A percentile compares a stretch with the other conserved stretches of the same genome.
phyloP scores from a whole-genome alignment of 2,329 filamentous ascomycete genomes.

The Aureobasidium mangrovei region DNA sequence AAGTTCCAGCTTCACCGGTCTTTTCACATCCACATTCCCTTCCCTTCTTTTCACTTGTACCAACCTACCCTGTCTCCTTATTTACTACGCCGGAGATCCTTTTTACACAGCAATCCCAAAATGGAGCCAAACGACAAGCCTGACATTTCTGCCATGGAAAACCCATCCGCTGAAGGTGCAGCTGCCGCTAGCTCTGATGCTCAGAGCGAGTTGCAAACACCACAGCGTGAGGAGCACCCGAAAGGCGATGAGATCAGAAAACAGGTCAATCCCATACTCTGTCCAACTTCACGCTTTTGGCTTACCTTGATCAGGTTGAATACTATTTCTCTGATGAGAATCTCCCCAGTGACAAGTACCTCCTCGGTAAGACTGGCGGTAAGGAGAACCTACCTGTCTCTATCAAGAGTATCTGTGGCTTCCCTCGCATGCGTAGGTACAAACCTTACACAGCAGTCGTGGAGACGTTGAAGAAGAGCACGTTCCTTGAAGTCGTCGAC shows the following conservation, averaged over 20 bases:
- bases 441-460: constrained; percentile 33
- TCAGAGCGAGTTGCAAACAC: background rate
- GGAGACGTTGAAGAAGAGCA: constrained; percentile 34
- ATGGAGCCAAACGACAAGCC: too few species aligned
- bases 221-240: constrained; percentile 16
- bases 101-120: too few species aligned
- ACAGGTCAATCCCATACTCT: constrained; percentile 11
- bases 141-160: background rate
- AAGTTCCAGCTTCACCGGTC: background rate
- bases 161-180: background rate
- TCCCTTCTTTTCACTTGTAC: background rate
- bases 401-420: constrained; percentile 35
- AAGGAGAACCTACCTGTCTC: constrained; percentile 35
- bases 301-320: constrained; percentile 31
- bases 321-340: constrained; percentile 44
- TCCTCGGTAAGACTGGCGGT: constrained; percentile 33
- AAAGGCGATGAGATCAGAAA: constrained; percentile 18
- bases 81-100: background rate
- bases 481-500: constrained; percentile 33
- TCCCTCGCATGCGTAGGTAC: constrained; percentile 39
- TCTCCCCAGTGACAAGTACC: constrained; percentile 33
- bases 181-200: background rate
- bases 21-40: background rate
- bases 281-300: background rate
- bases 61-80: background rate